Conservation (phyloP, 768 basidiomycete species). For the Dentipellis sp. region DNA sequence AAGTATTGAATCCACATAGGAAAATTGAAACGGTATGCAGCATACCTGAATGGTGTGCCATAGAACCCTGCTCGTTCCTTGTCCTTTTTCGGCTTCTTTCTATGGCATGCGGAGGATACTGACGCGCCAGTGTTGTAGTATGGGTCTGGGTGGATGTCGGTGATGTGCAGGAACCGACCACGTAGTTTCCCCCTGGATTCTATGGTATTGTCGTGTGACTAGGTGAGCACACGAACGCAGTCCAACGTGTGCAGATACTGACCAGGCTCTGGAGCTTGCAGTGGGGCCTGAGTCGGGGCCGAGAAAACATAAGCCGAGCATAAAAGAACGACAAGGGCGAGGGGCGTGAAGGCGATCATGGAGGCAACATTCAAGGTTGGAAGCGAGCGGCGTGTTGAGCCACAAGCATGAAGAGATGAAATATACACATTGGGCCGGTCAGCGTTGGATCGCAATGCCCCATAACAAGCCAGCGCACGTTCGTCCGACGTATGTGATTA, state of each 20-base stretch:
- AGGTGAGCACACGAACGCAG: neutral
- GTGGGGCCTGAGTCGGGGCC: conserved; percentile 1
- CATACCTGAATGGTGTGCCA: conserved; percentile 63
- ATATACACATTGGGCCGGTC: neutral
- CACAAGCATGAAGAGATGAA: neutral
- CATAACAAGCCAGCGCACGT: neutral
- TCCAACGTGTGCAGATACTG: neutral
- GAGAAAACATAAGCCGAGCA: neutral
- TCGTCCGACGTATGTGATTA: neutral
- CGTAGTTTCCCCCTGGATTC: conserved; percentile 36
- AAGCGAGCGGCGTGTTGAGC: neutral
- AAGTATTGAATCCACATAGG: neutral
- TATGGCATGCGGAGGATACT: conserved; percentile 59
- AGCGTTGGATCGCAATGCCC: neutral
- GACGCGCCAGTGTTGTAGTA: conserved; percentile 46
- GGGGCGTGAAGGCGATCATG: neutral
- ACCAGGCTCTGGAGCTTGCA: neutral
- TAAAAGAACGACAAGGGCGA: neutral
- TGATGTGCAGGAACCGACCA: conserved; percentile 74
- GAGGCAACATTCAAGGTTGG: neutral
- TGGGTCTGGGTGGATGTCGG: conserved; percentile 79
- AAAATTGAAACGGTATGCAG: neutral
- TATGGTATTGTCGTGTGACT: conserved; percentile 1
- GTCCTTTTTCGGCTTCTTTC: conserved; percentile 45
- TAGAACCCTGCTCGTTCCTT: conserved; percentile 46